Evolutionary conservation across 2,329 filamentous ascomycete species (phyloP), one percentile per base, ranked within the genome.

Genomic region (Aspergillus ochraceus): DNA sequence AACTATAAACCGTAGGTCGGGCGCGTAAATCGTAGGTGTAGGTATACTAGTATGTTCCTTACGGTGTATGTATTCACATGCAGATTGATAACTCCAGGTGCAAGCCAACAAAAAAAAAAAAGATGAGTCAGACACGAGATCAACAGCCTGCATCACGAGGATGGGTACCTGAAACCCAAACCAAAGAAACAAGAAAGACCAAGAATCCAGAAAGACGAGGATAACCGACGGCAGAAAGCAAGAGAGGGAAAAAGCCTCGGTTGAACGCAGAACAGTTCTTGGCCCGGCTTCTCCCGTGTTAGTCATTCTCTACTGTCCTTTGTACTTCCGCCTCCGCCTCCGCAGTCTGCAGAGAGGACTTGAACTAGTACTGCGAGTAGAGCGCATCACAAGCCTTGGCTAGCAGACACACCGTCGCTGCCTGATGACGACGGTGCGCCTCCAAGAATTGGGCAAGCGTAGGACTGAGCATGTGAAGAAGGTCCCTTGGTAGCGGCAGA

Each of bases 1-100:
- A 66, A 61, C 49, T 32, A 61, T 64, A 54, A 61, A 56, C 64
- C 64, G 58, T 64, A 47, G 17, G 9, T 20, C 9, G 42, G 32
- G 32, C 12, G 32, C 32, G 32, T 36, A 14, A 1, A 36, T 14
- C 10, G 32, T 36, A 36, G 9, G 3, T 32, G 32, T 36, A 36
- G 9, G 3, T 32, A 32, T 32, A 32, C 30, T 36, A 32, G 6
- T 32, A 12, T 32, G 14, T 11, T 36, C 10, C 30, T 11, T 24
- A 24, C 22, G 22, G 22, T 24, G 24, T 24, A 36, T 36, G 12
- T 11, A 36, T 42, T 42, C 36, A 42, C 36, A 42, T 42, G 36
- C 36, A 29, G 26, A 29, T 29, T 29, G 26, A 29, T 29, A 29
- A 29, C 26, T 29, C 26, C 32, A 36, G 4, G 19, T 46, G 19